These are phyloP conservation scores for Areca catechu DNA, from an alignment of 176 grass and related monocot genomes.

Conservation along the genomic window DNA sequence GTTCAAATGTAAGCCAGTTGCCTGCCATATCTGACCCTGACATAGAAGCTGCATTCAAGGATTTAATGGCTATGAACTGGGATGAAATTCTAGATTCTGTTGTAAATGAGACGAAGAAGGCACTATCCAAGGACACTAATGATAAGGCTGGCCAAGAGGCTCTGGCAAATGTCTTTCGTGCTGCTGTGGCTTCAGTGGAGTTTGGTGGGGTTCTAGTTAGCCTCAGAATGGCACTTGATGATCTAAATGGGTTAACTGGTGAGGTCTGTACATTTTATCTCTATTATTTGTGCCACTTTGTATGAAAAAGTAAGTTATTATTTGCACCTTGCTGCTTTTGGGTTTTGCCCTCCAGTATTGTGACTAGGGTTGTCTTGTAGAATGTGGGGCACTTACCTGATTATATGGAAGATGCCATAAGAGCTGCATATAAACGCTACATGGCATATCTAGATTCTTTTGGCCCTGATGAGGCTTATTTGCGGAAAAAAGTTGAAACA, in stretches of 20 bases:
- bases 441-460: slow-evolving; percentile 80
- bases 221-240: slow-evolving; percentile 93
- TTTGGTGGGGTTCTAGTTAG: slow-evolving; percentile 63
- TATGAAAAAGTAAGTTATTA: too few relatives aligned
- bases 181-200: slow-evolving; percentile 77
- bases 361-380: slow-evolving; percentile 30
- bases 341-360: slow-evolving; percentile 11
- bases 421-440: slow-evolving; percentile 69
- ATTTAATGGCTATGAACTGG: slow-evolving; percentile 87
- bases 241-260: slow-evolving; percentile 65
- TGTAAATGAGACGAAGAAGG: slow-evolving; percentile 55
- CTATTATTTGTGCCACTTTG: background rate
- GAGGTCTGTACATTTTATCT: slow-evolving; percentile 43
- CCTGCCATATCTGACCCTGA: slow-evolving; percentile 28
- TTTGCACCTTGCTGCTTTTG: too few relatives aligned
- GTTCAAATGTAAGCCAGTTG: slow-evolving; percentile 49
- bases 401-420: slow-evolving; percentile 84
- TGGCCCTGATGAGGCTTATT: slow-evolving; percentile 53
- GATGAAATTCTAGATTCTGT: slow-evolving; percentile 67
- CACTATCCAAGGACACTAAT: slow-evolving; percentile 55
- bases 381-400: slow-evolving; percentile 68
- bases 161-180: slow-evolving; percentile 62
- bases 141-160: slow-evolving; percentile 55
- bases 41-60: slow-evolving; percentile 72
- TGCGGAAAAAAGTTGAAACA: slow-evolving; percentile 84